Evolutionary conservation across 768 basidiomycete species (phyloP).

Genomic region (Lentinula aciculospora): DNA sequence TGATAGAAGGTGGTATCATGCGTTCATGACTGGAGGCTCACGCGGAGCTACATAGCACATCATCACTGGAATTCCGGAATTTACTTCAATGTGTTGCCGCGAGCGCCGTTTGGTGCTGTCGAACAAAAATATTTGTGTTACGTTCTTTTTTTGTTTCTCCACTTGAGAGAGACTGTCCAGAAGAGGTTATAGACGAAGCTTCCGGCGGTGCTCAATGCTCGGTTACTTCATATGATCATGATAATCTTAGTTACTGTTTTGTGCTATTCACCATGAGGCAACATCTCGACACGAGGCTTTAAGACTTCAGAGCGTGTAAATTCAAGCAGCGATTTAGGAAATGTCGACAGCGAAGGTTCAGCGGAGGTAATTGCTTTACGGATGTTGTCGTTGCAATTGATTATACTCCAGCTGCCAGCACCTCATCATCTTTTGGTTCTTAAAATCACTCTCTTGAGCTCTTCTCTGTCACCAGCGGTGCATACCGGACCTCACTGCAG

Average conservation of each 20-base stretch:
- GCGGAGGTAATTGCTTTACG: neutral
- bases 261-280: neutral
- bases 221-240: neutral
- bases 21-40: neutral
- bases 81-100: too few relatives aligned
- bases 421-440: neutral
- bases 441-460: neutral
- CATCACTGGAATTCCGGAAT: too few relatives aligned
- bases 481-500: neutral
- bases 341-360: neutral
- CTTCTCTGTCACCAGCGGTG: neutral
- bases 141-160: too few relatives aligned
- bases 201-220: neutral
- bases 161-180: neutral
- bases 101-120: neutral
- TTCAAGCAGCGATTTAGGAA: neutral
- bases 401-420: neutral
- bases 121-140: neutral
- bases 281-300: neutral
- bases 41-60: too few relatives aligned
- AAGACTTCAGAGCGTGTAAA: neutral
- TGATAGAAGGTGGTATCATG: constrained; percentile 21
- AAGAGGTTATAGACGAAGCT: neutral
- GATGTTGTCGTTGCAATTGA: neutral
- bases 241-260: neutral